Conservation (phyloP, 176 grass and related monocot genomes). For the Aegilops longissima region DNA sequence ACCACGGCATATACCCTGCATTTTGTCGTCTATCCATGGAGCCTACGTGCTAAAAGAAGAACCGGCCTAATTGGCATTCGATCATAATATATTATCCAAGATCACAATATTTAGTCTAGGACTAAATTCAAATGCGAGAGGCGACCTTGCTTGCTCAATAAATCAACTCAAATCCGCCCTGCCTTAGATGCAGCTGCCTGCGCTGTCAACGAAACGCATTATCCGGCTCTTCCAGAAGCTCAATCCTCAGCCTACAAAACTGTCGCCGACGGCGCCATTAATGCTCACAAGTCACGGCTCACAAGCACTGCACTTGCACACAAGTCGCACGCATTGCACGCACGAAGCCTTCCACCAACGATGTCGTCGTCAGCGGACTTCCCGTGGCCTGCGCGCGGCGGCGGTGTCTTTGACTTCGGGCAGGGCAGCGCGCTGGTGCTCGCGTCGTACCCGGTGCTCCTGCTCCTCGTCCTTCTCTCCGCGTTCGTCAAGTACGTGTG, state of each 20-base stretch:
- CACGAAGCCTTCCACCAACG: neutral
- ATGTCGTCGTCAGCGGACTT: neutral
- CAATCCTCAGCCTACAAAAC: neutral
- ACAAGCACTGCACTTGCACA: neutral
- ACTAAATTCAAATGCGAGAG: neutral
- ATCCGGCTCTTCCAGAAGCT: neutral
- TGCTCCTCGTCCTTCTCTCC: slow-evolving; percentile 40
- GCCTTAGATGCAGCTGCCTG: slow-evolving; percentile 28
- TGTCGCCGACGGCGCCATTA: neutral
- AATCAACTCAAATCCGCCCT: slow-evolving; percentile 24
- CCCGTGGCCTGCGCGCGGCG: neutral
- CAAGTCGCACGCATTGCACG: neutral
- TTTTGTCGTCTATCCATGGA: slow-evolving; percentile 10
- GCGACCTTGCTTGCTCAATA: neutral
- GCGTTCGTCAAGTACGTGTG: slow-evolving; percentile 46
- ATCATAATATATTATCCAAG: too few relatives aligned
- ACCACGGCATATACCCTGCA: neutral
- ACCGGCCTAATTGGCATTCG: neutral
- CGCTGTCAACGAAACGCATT: slow-evolving; percentile 25
- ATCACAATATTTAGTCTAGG: too few relatives aligned
- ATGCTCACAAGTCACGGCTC: neutral
- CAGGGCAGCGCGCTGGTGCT: slow-evolving; percentile 30
- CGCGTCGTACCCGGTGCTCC: slow-evolving; percentile 37
- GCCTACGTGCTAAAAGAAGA: neutral
- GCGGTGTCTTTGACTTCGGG: neutral